A percentile compares a stretch with the other conserved stretches of the same genome.
Conservation (phyloP, 2,329 filamentous ascomycete species). For the Drechslerella stenobrocha region DNA sequence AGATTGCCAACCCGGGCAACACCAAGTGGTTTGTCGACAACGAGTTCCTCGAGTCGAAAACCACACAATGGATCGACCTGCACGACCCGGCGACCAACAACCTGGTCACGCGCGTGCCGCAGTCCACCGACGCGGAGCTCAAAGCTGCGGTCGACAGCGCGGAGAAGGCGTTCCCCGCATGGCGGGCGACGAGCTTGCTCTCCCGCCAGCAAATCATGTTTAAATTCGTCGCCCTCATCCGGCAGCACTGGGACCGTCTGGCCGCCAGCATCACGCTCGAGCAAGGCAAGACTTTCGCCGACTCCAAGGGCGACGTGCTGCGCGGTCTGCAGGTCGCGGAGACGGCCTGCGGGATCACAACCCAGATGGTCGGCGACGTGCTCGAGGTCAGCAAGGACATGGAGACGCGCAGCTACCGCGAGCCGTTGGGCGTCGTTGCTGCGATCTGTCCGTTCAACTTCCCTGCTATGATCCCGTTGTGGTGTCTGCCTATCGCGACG, state of each 20-base stretch:
- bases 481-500: conserved; percentile 82
- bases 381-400: conserved; percentile 86
- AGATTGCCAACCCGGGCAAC: conserved; percentile 68
- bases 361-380: conserved; percentile 79
- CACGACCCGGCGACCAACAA: conserved; percentile 84
- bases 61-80: conserved; percentile 75
- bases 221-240: conserved; percentile 76
- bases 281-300: conserved; percentile 85
- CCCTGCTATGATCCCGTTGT: conserved; percentile 90
- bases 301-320: conserved; percentile 79
- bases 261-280: conserved; percentile 84
- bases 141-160: conserved; percentile 74
- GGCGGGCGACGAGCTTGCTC: conserved; percentile 73
- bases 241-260: conserved; percentile 81
- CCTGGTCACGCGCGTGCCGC: conserved; percentile 78
- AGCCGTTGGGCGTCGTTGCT: conserved; percentile 78
- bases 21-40: conserved; percentile 84
- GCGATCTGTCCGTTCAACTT: conserved; percentile 91
- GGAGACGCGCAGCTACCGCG: conserved; percentile 80
- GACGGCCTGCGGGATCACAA: conserved; percentile 76
- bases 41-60: conserved; percentile 69
- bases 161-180: conserved; percentile 72
- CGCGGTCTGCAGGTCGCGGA: conserved; percentile 82
- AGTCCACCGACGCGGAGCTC: conserved; percentile 77
- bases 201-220: conserved; percentile 83